Evolutionary conservation across 345 rosid genomes (phyloP), one percentile per base, ranked within the genome.

Genomic region (Garcia nutans): DNA sequence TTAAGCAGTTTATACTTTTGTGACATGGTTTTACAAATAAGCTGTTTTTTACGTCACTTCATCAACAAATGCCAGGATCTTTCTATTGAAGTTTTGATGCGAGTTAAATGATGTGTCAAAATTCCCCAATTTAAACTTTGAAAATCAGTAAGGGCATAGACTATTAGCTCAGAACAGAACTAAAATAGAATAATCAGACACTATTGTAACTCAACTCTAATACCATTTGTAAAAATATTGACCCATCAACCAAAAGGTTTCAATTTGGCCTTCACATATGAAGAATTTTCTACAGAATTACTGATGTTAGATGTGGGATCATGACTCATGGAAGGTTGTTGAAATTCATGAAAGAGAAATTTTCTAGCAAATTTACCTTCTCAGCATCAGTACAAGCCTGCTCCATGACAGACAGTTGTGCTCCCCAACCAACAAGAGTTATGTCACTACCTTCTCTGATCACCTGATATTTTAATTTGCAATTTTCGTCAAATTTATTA

Each of bases 361-460:
- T 54, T 23, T 28, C 50, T 23, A 13, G 67, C 58, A 19, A 19
- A 15, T 44, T 68, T 62, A 88, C 97, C 85, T 89, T 89, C 82
- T 89, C 92, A 0, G 97, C 97, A 33, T 90, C 97, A 37, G 76
- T 66, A 70, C 97, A 91, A 73, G 98, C 97, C 77, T 92, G 89
- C 75, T 92, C 95, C 95, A 94, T 89, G 22, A 92, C 23, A 6
- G 98, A 78, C 57, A 94, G 91, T 74, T 94, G 98, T 22, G 97
- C 97, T 82, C 97, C 97, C 98, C 98, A 94, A 67, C 98, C 97
- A 42, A 94, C 95, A 58, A 94, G 85, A 17, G 98, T 89, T 78
- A 94, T 91, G 82, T 94, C 97, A 65, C 75, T 88, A 80, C 97
- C 98, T 82, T 92, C 85, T 80, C 86, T 89, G 56, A 92, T 89